A percentile compares a stretch with the other conserved stretches of the same genome.
Conservation (phyloP, 2,329 filamentous ascomycete genomes). For the Pseudogymnoascus sp. region DNA sequence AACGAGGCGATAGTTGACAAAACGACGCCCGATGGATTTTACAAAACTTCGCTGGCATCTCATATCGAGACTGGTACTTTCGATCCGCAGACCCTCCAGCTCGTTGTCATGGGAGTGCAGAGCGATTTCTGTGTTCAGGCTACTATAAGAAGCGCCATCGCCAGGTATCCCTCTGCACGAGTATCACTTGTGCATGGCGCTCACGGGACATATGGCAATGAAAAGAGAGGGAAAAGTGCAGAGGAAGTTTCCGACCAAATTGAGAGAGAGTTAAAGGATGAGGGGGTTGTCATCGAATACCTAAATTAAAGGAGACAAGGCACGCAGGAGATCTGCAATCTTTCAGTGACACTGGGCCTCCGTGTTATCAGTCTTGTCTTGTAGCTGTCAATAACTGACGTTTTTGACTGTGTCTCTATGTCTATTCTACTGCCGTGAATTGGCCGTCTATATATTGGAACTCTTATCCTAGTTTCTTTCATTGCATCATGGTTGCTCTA, state of each 20-base stretch:
- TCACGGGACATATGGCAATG: background rate
- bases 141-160: background rate
- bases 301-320: background rate
- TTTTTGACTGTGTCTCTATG: background rate
- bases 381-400: background rate
- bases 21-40: background rate
- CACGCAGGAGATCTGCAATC: background rate
- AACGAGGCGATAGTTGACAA: background rate
- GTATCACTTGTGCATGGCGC: constrained; percentile 1
- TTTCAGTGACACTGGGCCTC: background rate
- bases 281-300: background rate
- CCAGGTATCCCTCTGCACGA: background rate
- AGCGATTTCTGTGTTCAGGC: background rate
- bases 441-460: background rate
- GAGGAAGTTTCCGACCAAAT: background rate
- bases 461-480: background rate
- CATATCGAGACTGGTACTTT: background rate
- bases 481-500: background rate
- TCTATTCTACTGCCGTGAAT: background rate
- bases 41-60: background rate
- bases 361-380: background rate
- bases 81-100: background rate
- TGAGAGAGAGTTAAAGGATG: background rate
- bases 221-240: background rate
- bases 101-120: background rate